Percentiles rank a stretch among this genome's conserved stretches.
Evolutionary conservation across 2,329 filamentous ascomycete genomes (phyloP).

Genomic region (Calycina herbarum): DNA sequence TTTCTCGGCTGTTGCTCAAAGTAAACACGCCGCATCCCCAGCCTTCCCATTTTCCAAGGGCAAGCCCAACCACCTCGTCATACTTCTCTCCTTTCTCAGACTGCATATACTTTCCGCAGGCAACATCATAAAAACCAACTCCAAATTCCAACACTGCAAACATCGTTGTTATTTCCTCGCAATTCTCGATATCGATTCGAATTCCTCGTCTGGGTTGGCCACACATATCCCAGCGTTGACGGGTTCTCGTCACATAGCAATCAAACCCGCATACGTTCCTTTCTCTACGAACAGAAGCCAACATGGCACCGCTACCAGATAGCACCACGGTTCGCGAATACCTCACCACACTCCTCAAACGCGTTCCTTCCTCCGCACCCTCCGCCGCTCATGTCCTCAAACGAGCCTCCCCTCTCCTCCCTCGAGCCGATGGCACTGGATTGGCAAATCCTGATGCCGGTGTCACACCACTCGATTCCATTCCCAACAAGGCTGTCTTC

Average conservation of each 20-base stretch:
- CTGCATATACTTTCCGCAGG: neutral
- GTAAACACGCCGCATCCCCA: neutral
- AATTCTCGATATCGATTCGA: neutral
- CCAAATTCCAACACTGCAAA: neutral
- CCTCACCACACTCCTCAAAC: constrained; percentile 28
- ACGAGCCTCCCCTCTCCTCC: constrained; percentile 13
- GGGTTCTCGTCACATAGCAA: constrained; percentile 3
- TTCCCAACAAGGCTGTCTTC: constrained; percentile 68
- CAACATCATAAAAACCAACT: neutral
- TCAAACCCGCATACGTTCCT: neutral
- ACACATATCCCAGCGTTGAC: neutral
- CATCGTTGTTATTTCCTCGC: neutral
- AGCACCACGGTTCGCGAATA: constrained; percentile 20
- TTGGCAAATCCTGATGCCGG: constrained; percentile 46
- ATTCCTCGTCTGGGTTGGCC: neutral
- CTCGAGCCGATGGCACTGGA: constrained; percentile 17
- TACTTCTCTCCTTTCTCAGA: neutral
- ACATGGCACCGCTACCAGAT: constrained; percentile 34
- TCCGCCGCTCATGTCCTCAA: constrained; percentile 22
- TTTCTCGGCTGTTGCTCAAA: neutral
- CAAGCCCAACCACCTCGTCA: constrained; percentile 2
- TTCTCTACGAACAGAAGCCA: constrained; percentile 1
- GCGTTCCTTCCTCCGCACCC: constrained; percentile 23
- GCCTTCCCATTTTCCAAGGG: neutral
- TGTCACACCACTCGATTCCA: constrained; percentile 53